Conservation (phyloP, 148 eudicot species). For the Pouteria glomerata region DNA sequence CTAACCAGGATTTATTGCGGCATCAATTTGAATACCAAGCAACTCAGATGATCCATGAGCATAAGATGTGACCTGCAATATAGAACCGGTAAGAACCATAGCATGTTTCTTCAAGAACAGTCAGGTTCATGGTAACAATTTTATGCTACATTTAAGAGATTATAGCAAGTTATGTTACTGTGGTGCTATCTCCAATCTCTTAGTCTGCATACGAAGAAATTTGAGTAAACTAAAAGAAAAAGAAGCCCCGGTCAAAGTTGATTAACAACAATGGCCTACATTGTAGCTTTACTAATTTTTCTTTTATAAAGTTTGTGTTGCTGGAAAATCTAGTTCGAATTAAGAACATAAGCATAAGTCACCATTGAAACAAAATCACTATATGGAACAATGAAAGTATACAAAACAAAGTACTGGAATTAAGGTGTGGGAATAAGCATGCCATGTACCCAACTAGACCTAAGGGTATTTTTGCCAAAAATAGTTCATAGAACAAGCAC, state of each 20-base stretch:
- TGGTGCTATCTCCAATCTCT: neutral
- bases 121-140: neutral
- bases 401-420: no score
- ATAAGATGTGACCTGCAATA: conserved; percentile 77
- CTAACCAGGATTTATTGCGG: conserved; percentile 95
- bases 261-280: neutral
- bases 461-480: neutral
- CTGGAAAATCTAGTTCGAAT: neutral
- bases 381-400: neutral
- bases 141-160: neutral
- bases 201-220: neutral
- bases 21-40: conserved; percentile 94
- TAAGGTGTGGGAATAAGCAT: no score
- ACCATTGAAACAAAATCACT: neutral
- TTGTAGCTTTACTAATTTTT: neutral
- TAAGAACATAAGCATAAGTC: neutral
- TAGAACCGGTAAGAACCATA: conserved; percentile 12
- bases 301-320: neutral
- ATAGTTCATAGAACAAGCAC: neutral
- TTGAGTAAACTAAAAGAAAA: neutral
- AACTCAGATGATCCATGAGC: conserved; percentile 89
- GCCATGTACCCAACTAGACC: no score
- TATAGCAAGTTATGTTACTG: neutral
- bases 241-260: neutral
- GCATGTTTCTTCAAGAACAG: neutral